phyloP scores from a whole-genome alignment of 2,329 filamentous ascomycete species.

The Lachnellula subtilissima region DNA sequence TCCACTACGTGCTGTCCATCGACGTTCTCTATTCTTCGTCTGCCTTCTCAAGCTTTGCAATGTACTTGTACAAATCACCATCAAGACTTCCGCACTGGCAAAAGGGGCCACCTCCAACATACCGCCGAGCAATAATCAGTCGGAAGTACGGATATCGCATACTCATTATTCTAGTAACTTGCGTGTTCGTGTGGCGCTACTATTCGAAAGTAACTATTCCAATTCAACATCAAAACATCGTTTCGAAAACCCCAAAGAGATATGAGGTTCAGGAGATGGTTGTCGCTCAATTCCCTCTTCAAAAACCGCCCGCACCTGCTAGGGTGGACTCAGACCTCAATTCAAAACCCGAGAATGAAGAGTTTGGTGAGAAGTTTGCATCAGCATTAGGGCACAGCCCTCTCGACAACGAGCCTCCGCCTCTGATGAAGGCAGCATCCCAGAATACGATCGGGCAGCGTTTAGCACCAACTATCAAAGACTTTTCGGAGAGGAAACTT shows the following conservation, averaged over 20 bases:
- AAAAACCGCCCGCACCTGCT: too few relatives aligned
- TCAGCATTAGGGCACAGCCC: not conserved
- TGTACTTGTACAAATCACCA: constrained; percentile 1
- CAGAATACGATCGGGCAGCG: constrained; percentile 10
- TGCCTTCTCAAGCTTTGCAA: not conserved
- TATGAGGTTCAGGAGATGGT: too few relatives aligned
- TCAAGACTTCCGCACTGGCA: constrained; percentile 8
- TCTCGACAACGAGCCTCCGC: not conserved
- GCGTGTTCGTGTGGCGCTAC: too few relatives aligned
- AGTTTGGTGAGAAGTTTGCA: not conserved
- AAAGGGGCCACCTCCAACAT: not conserved
- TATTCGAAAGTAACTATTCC: too few relatives aligned
- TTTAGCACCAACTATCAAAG: constrained; percentile 1
- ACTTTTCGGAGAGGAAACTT: not conserved
- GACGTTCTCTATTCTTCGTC: too few relatives aligned
- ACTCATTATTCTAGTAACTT: too few relatives aligned
- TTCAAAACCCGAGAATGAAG: constrained; percentile 1
- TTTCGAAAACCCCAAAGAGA: too few relatives aligned
- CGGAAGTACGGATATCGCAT: too few relatives aligned
- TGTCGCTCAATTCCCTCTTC: too few relatives aligned
- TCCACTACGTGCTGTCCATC: too few relatives aligned
- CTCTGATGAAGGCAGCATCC: constrained; percentile 5
- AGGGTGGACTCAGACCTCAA: too few relatives aligned
- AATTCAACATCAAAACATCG: too few relatives aligned
- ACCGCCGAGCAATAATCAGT: not conserved